Conservation (phyloP, 495 filamentous ascomycete genomes). For the Viridothelium virens region DNA sequence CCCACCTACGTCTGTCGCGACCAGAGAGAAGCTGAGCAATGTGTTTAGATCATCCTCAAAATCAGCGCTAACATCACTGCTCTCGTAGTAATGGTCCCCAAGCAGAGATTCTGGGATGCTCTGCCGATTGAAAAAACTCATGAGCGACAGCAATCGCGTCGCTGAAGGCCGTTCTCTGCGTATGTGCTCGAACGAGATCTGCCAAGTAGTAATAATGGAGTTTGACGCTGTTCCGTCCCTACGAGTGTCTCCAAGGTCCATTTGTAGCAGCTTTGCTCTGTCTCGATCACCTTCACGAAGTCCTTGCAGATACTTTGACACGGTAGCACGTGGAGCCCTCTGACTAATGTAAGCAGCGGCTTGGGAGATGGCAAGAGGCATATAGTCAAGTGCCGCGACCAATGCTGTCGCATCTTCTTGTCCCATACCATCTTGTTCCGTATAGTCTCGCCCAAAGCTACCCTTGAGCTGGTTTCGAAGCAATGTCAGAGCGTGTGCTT, state of each 20-base stretch:
- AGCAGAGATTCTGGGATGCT: constrained; percentile 28
- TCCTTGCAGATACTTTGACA: constrained; percentile 15
- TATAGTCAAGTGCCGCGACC: constrained; percentile 14
- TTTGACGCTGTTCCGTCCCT: constrained; percentile 20
- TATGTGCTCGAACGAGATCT: constrained; percentile 44
- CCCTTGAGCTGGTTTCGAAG: too few species aligned
- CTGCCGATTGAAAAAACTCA: constrained; percentile 32
- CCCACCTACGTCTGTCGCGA: constrained; percentile 13
- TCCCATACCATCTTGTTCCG: too few species aligned
- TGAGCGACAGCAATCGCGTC: constrained; percentile 28
- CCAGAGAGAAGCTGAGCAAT: constrained; percentile 32
- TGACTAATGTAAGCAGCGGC: constrained; percentile 18
- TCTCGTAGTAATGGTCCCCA: constrained; percentile 10
- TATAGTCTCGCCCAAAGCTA: too few species aligned
- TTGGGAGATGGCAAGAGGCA: constrained; percentile 20
- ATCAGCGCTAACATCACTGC: constrained; percentile 11
- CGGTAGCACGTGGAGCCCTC: constrained; percentile 6
- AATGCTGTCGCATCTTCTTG: neutral
- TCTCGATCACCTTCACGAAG: constrained; percentile 12
- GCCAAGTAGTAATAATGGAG: constrained; percentile 41
- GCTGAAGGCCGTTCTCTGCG: constrained; percentile 20
- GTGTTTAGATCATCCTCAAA: constrained; percentile 26
- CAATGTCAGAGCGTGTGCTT: too few species aligned
- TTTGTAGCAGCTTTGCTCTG: constrained; percentile 11
- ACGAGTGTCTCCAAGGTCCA: constrained; percentile 12